phyloP scores from a whole-genome alignment of 2,329 filamentous ascomycete genomes.

The Colletotrichum falcatum region DNA sequence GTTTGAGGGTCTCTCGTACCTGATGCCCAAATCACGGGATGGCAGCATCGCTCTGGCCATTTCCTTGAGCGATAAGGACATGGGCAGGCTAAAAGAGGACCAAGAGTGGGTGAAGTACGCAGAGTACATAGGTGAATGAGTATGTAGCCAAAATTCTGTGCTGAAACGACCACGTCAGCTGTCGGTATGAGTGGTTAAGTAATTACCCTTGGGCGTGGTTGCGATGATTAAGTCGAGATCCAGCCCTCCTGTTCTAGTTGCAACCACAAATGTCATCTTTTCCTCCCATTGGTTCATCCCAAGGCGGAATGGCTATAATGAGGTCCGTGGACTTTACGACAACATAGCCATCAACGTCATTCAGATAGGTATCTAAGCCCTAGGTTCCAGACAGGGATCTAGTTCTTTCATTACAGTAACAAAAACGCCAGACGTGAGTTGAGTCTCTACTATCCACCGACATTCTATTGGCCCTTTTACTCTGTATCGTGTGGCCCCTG shows the following conservation, averaged over 20 bases:
- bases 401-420: no score
- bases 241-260: rapidly evolving
- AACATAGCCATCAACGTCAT: no score
- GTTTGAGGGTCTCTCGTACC: conserved; percentile 61
- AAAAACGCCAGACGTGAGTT: no score
- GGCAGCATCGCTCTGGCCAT: conserved; percentile 59
- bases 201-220: not conserved
- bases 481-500: no score
- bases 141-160: not conserved
- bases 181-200: not conserved
- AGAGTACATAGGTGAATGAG: conserved; percentile 49
- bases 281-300: not conserved
- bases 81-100: conserved; percentile 58
- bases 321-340: no score
- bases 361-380: no score
- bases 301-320: no score
- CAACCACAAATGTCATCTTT: not conserved
- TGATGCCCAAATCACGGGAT: conserved; percentile 58
- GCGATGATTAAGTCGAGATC: not conserved
- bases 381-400: no score
- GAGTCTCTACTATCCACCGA: no score
- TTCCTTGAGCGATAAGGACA: conserved; percentile 61
- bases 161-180: not conserved
- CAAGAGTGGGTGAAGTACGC: conserved; percentile 55
- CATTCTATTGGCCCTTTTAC: no score